Conservation (phyloP, 2,329 filamentous ascomycete species). For the Xylariales sp. region DNA sequence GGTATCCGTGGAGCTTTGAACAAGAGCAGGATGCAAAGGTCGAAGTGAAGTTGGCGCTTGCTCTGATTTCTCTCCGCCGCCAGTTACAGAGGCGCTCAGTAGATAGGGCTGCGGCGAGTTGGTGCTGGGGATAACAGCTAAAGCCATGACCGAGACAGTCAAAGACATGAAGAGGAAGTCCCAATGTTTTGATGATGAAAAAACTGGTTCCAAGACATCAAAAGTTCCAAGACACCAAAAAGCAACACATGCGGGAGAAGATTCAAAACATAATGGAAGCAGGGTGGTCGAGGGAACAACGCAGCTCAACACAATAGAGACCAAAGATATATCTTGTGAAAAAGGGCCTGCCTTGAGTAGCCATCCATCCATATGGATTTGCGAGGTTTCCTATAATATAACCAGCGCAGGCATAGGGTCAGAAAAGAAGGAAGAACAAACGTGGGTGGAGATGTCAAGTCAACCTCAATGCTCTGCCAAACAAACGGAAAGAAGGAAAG, state of each 20-base stretch:
- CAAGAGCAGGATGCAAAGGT: slow-evolving; percentile 21
- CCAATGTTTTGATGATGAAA: slow-evolving; percentile 27
- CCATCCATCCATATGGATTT: no score
- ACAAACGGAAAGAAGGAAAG: no score
- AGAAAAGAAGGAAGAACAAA: no score
- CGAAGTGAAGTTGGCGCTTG: no score
- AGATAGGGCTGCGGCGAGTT: slow-evolving; percentile 25
- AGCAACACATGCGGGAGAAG: slow-evolving; percentile 15
- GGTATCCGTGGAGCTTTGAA: slow-evolving; percentile 19
- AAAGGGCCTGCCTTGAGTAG: slow-evolving; percentile 5
- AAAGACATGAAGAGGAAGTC: slow-evolving; percentile 17
- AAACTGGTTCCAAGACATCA: slow-evolving; percentile 40
- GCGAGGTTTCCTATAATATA: no score
- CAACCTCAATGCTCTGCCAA: no score
- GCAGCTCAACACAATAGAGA: slow-evolving; percentile 12
- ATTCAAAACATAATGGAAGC: slow-evolving; percentile 38
- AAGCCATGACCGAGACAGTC: slow-evolving; percentile 26
- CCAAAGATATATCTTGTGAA: no score
- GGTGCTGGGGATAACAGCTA: slow-evolving; percentile 18
- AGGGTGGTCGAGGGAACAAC: slow-evolving; percentile 17
- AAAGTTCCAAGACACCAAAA: slow-evolving; percentile 26
- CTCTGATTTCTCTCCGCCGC: no score
- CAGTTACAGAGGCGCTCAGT: slow-evolving; percentile 32
- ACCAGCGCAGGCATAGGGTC: no score
- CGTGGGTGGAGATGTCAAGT: no score